Evolutionary conservation across 352 stramenopile genomes (phyloP).

Genomic region (Saprolegnia diclina): DNA sequence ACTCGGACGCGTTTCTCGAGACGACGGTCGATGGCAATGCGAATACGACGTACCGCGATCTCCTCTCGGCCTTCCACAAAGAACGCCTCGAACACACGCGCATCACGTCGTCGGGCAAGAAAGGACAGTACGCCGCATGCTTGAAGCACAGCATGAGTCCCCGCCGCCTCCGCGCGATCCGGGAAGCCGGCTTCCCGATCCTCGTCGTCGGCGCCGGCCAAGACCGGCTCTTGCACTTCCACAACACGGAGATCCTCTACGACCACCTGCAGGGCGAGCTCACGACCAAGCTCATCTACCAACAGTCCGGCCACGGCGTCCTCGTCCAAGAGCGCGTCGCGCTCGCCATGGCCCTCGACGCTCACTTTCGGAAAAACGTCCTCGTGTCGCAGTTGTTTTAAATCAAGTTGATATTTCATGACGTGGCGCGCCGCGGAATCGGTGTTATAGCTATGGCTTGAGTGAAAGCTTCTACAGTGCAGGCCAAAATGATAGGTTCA

Average conservation of each 20-base stretch:
- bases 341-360: constrained; percentile 33
- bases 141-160: constrained; percentile 40
- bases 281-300: constrained; percentile 39
- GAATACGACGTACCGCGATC: neutral
- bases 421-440: neutral
- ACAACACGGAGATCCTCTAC: constrained; percentile 29
- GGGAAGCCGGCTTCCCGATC: constrained; percentile 39
- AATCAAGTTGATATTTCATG: neutral
- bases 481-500: neutral
- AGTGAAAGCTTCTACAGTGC: neutral
- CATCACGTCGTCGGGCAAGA: neutral
- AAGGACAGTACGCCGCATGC: constrained; percentile 31
- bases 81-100: neutral
- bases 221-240: constrained; percentile 36
- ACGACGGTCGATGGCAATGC: neutral
- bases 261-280: constrained; percentile 35
- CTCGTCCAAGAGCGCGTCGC: constrained; percentile 43
- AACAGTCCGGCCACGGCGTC: constrained; percentile 40
- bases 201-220: constrained; percentile 37
- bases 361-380: neutral
- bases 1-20: neutral
- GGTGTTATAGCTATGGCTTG: too few relatives aligned
- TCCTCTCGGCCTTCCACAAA: neutral
- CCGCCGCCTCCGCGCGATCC: constrained; percentile 36
- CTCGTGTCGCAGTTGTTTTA: neutral